Evolutionary conservation across 805 yeast genomes (phyloP).

Genomic region (Yamadazyma kitorensis): DNA sequence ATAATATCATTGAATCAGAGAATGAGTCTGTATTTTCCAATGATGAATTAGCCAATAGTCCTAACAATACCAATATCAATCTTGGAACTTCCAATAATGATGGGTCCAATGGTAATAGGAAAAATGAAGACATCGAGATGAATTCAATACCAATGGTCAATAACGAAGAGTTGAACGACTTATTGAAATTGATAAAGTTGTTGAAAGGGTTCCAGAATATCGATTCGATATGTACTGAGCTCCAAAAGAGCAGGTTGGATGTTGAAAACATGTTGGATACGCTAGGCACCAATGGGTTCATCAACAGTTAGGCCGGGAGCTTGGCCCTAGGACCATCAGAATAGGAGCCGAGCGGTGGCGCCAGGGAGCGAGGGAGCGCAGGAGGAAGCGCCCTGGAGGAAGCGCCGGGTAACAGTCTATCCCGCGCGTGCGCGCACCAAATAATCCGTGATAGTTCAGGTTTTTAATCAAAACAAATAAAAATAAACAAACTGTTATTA

Average conservation of each 20-base stretch:
- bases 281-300: constrained; percentile 34
- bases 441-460: too few relatives aligned
- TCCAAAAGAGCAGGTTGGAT: constrained; percentile 53
- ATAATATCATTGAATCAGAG: constrained; percentile 12
- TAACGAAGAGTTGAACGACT: constrained; percentile 22
- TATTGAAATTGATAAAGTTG: constrained; percentile 39
- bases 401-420: too few relatives aligned
- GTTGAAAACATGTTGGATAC: constrained; percentile 47
- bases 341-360: too few relatives aligned
- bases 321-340: too few relatives aligned
- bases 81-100: too few relatives aligned
- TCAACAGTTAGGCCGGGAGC: constrained; percentile 27
- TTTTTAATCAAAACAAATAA: constrained; percentile 13
- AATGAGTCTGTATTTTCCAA: not conserved
- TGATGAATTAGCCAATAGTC: constrained; percentile 5
- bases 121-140: not conserved
- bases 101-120: not conserved
- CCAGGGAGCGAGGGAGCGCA: too few relatives aligned
- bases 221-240: constrained; percentile 69
- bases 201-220: constrained; percentile 52
- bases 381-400: too few relatives aligned
- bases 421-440: too few relatives aligned
- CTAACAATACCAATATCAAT: constrained; percentile 6
- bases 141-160: constrained; percentile 7
- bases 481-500: constrained; percentile 3